Evolutionary conservation across 1,284 basidiomycete species (phyloP).

Genomic region (Ceratobasidium sp.): DNA sequence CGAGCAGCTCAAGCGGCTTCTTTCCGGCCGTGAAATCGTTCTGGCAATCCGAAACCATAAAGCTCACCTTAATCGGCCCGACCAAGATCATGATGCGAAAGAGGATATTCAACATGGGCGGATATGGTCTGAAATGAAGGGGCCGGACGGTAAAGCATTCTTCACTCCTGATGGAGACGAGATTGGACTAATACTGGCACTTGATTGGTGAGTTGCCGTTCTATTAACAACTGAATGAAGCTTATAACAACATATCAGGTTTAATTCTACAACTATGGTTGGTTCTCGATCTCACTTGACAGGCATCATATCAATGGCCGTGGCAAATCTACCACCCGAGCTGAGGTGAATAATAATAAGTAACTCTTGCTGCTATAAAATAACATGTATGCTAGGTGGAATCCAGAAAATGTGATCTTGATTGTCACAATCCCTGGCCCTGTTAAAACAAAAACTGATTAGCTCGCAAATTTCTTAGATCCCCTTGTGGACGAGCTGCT

Average conservation of each 20-base stretch:
- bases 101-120: constrained; percentile 37
- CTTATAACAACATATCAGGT: constrained; percentile 16
- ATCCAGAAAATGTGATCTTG: constrained; percentile 27
- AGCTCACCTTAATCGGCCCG: neutral
- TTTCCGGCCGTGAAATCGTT: constrained; percentile 9
- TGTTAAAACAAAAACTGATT: constrained; percentile 12
- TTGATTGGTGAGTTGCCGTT: constrained; percentile 22
- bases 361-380: neutral
- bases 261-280: constrained; percentile 19
- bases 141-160: constrained; percentile 3
- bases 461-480: constrained; percentile 14
- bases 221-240: neutral
- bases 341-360: constrained; percentile 12
- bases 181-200: constrained; percentile 23
- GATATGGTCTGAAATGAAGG: constrained; percentile 16
- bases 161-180: constrained; percentile 13
- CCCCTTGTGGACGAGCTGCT: constrained; percentile 11
- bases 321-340: constrained; percentile 30
- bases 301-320: constrained; percentile 3
- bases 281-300: constrained; percentile 2
- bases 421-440: constrained; percentile 23
- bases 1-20: neutral
- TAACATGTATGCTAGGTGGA: neutral
- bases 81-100: neutral
- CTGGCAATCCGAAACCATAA: constrained; percentile 9